Evolutionary conservation across 495 filamentous ascomycete genomes (phyloP).

Genomic region (Hypoxylon fuscum): DNA sequence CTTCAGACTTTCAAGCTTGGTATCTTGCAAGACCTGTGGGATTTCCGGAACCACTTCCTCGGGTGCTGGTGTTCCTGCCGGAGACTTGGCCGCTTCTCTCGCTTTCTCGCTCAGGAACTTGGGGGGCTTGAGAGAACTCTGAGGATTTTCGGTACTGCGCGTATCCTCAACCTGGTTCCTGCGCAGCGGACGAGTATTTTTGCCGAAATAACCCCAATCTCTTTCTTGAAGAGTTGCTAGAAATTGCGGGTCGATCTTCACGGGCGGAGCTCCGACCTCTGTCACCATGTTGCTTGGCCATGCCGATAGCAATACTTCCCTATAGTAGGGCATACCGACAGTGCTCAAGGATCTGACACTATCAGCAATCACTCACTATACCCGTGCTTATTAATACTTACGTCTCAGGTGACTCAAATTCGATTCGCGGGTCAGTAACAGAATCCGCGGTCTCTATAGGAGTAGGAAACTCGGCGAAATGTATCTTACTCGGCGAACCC

Average conservation of each 20-base stretch:
- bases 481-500: conserved; percentile 89
- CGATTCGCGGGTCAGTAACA: conserved; percentile 29
- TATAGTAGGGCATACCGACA: conserved; percentile 93
- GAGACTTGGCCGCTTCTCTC: conserved; percentile 67
- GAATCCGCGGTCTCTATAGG: conserved; percentile 66
- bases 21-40: conserved; percentile 55
- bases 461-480: conserved; percentile 84
- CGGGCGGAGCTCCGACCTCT: conserved; percentile 83
- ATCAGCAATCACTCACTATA: conserved; percentile 38
- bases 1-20: conserved; percentile 68
- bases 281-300: conserved; percentile 87
- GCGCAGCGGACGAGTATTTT: conserved; percentile 74
- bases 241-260: conserved; percentile 76
- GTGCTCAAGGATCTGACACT: conserved; percentile 74
- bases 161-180: conserved; percentile 88
- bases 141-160: conserved; percentile 64
- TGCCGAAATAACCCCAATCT: conserved; percentile 77
- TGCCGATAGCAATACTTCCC: conserved; percentile 84
- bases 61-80: conserved; percentile 61
- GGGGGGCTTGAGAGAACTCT: conserved; percentile 67
- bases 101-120: conserved; percentile 95
- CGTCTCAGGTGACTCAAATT: conserved; percentile 65
- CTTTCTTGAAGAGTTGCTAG: conserved; percentile 71
- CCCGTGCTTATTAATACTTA: conserved; percentile 49
- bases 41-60: conserved; percentile 66